Base-by-base conservation (phyloP, 2,329 filamentous ascomycete genomes). In the Achaetomium macrosporum region DNA sequence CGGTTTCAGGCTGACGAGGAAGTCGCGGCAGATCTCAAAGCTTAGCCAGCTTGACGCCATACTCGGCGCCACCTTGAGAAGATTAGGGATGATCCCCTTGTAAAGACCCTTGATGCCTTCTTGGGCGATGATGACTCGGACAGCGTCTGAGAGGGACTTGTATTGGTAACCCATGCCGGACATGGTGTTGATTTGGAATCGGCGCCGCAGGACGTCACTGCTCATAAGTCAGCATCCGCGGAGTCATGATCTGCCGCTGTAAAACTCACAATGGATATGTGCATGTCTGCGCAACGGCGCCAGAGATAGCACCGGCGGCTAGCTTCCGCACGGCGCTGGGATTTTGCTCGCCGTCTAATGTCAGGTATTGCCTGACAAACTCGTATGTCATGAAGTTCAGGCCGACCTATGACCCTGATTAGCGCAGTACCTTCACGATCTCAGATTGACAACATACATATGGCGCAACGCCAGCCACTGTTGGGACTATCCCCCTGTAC, bases 151-250 rank as follows among this genome's bases (percentile, higher is more conserved):
- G 41, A 99, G 85, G 7, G 85, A 87, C 64, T 88, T 90, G 74
- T 99, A 99, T 68, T 92, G 83, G 71, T 96, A 97, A 47, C 93
- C 93, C 84, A 99, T 92, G 47, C 93, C 93, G 44, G 88, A 90
- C 93, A 99, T 99, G 50, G 93, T 96, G 72, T 99, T 99, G 73
- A 99, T 93, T 68, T 99, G 93, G 69, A 99, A 99, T 47, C 93
- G 83, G 55, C 93, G 84, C 31, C 93, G 88, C 50, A 99, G 77
- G 2, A 99, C 92, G 67, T 96, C 91, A 67, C 89, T 93, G 56
- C 15, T 9, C 12, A 13, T 47, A 36, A 15, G 40, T 30, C 15
- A 37, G 35, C 8, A 7, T 7, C 25, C 15, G n/a, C 35, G 25
- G 25, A 5, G 19, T 6, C 11, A 15, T 17, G 30, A 66, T 55